Evolutionary conservation across 2,329 filamentous ascomycete genomes (phyloP), one percentile per base, ranked within the genome.

Genomic region (Neurospora crassa): DNA sequence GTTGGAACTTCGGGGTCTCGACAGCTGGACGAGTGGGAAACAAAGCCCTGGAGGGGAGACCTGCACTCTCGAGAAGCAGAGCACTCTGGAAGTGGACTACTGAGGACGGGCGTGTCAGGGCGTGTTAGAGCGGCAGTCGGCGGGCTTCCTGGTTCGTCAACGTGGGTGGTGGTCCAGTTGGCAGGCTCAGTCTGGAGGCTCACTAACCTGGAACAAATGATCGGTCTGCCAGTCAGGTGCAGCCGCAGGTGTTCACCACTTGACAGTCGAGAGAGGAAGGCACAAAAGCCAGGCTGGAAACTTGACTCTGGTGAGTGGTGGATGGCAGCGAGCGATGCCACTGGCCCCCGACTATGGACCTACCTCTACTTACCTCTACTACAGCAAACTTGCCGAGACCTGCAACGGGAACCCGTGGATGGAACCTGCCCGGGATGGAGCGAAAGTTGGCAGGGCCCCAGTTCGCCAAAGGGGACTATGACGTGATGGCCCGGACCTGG

Each of bases 371-470:
- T 29, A 37, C 37, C 8, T 29, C 29, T 29, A 29, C 29, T 29
- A 37, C 34, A 37, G 34, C 34, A 37, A 59, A 16, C 47, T 59
- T 59, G 47, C 47, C 34, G 20, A 29, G 45, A 53, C 20, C 45
- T 59, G 47, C 47, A 59, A 29, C 47, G 47, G 47, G 47, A 24
- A 24, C 47, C 47, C 20, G 47, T 59, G 47, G 47, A 59, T 59
- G 47, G 47, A 59, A 59, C 47, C 47, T 59, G 37, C 37, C 37
- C 37, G 47, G 47, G 47, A 53, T 67, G 71, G 68, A 67, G 67
- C 45, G 67, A 70, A 72, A 75, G 74, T 75, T 74, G 75, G 74
- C 74, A 74, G 70, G 68, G 71, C 72, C 74, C 74, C 68, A 71
- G 69, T 63, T 71, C 68, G 45, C 70, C 29, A 75, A 74, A 68